Conservation (phyloP, 208 protist species). For the Leishmania amazonensis region DNA sequence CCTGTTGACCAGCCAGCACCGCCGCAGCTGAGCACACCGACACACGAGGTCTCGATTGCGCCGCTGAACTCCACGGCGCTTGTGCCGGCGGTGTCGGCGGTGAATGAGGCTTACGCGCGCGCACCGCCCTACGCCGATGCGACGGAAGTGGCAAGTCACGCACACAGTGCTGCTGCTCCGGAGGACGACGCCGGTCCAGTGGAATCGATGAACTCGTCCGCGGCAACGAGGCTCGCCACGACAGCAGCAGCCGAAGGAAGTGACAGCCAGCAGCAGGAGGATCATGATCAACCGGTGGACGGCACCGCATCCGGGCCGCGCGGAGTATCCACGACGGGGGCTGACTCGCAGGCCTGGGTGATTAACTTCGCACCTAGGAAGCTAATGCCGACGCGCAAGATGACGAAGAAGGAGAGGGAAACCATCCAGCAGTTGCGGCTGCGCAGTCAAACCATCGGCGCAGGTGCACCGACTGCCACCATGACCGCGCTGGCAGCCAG, state of each 20-base stretch:
- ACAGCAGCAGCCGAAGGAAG: neutral
- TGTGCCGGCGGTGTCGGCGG: neutral
- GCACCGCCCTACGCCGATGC: neutral
- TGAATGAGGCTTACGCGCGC: neutral
- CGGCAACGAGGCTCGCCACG: neutral
- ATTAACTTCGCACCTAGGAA: constrained; percentile 65
- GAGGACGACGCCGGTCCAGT: neutral
- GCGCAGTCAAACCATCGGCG: constrained; percentile 16
- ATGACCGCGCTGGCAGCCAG: neutral
- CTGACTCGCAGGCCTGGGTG: constrained; percentile 59
- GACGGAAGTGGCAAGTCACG: too few species aligned
- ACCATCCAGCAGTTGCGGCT: constrained; percentile 46
- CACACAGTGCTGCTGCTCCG: neutral
- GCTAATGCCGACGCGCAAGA: constrained; percentile 51
- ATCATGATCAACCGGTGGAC: neutral
- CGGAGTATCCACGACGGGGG: neutral
- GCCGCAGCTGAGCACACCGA: neutral
- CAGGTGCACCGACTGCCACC: constrained; percentile 1
- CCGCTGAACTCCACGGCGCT: neutral
- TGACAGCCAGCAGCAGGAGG: neutral
- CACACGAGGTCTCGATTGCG: neutral
- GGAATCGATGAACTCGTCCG: neutral
- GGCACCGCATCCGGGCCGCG: neutral
- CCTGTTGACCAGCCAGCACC: neutral
- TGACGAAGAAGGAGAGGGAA: constrained; percentile 67